These are phyloP conservation scores for Suillus discolor DNA, from an alignment of 768 basidiomycete species.

Conservation along the genomic window DNA sequence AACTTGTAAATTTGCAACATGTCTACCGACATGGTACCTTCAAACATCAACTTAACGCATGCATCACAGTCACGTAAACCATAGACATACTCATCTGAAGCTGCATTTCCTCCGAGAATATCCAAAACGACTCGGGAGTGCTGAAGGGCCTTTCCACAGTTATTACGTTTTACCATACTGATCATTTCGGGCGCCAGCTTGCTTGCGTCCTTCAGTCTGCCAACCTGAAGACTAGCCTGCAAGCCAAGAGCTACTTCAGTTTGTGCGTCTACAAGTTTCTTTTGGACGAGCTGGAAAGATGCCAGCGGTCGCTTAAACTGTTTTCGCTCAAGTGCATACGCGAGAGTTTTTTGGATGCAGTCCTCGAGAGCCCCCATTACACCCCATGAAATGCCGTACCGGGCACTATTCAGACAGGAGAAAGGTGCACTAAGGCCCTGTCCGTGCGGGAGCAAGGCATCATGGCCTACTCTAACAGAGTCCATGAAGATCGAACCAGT, in stretches of 20 bases:
- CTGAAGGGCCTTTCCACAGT: slow-evolving; percentile 89
- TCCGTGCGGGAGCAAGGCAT: slow-evolving; percentile 76
- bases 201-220: slow-evolving; percentile 82
- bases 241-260: slow-evolving; percentile 82
- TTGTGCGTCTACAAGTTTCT: slow-evolving; percentile 94
- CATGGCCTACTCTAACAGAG: slow-evolving; percentile 74
- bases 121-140: slow-evolving; percentile 84
- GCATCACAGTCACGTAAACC: neutral
- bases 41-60: neutral
- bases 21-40: slow-evolving; percentile 92
- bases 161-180: slow-evolving; percentile 93
- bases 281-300: slow-evolving; percentile 96
- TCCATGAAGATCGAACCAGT: slow-evolving; percentile 94
- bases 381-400: slow-evolving; percentile 91
- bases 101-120: slow-evolving; percentile 93
- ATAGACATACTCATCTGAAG: slow-evolving; percentile 79
- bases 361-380: slow-evolving; percentile 96
- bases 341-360: slow-evolving; percentile 74
- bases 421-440: slow-evolving; percentile 85
- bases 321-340: slow-evolving; percentile 85
- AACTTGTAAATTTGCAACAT: slow-evolving; percentile 94
- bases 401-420: slow-evolving; percentile 89
- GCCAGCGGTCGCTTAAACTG: slow-evolving; percentile 92
- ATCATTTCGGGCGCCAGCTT: slow-evolving; percentile 87
- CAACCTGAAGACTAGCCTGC: slow-evolving; percentile 75